Percentiles rank a stretch among this genome's conserved stretches.
These are phyloP conservation scores for Vanrija sp. DNA, from an alignment of 1,284 basidiomycete genomes.

Conservation along the genomic window DNA sequence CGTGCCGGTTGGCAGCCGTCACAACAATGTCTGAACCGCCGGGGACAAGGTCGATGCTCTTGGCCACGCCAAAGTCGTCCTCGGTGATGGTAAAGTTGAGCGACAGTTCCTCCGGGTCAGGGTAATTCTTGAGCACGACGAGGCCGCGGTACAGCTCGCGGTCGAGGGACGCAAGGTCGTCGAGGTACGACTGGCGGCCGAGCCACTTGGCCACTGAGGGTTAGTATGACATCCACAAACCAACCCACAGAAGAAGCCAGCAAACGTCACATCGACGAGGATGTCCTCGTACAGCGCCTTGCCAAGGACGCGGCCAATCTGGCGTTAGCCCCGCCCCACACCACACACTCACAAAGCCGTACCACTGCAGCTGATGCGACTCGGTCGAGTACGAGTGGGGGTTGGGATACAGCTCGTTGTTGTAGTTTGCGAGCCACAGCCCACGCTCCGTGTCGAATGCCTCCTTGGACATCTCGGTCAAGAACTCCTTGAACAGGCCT, in stretches of 20 bases:
- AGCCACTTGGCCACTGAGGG: constrained; percentile 65
- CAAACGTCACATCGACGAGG: constrained; percentile 91
- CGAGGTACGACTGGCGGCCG: constrained; percentile 78
- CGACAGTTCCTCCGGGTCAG: constrained; percentile 83
- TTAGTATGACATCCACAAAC: background rate
- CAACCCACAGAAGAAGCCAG: constrained; percentile 73
- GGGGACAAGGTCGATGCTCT: constrained; percentile 73
- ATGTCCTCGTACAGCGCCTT: constrained; percentile 98
- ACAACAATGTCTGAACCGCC: constrained; percentile 82
- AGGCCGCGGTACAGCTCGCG: constrained; percentile 88
- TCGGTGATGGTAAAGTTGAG: constrained; percentile 85
- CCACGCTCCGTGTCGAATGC: constrained; percentile 93
- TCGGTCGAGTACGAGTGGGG: constrained; percentile 85
- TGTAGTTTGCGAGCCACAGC: constrained; percentile 82
- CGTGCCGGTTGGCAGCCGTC: constrained; percentile 81
- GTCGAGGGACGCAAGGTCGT: constrained; percentile 87
- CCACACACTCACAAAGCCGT: constrained; percentile 59
- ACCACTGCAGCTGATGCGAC: constrained; percentile 82
- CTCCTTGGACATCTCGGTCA: constrained; percentile 87
- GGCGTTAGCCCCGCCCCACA: background rate
- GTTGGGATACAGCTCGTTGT: constrained; percentile 92
- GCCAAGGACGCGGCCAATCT: constrained; percentile 82
- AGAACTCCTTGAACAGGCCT: constrained; percentile 96
- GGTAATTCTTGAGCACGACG: constrained; percentile 77
- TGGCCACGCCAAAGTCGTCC: constrained; percentile 84